Evolutionary conservation across 129 eudicot genomes (phyloP).

Genomic region (Apium graveolens): DNA sequence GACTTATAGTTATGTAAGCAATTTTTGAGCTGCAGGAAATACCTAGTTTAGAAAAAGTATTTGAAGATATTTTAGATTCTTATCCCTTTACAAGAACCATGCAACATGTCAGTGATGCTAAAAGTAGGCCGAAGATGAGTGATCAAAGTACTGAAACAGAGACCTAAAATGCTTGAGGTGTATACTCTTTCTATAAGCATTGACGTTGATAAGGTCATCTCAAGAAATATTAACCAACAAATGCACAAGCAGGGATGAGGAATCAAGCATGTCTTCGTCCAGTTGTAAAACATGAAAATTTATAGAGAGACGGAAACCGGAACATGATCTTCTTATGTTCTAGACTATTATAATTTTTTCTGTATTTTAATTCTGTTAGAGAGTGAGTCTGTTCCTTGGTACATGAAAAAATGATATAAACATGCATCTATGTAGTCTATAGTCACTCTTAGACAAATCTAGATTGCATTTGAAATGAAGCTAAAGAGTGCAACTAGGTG

Average conservation of each 20-base stretch:
- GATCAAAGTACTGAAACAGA: slow-evolving; percentile 53
- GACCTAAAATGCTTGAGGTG: slow-evolving; percentile 55
- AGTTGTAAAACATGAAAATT: not conserved
- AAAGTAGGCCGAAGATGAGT: slow-evolving; percentile 55
- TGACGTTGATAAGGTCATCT: slow-evolving; percentile 19
- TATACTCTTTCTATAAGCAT: slow-evolving; percentile 34
- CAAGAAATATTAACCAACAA: slow-evolving; percentile 9
- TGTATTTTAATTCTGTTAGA: too few species aligned
- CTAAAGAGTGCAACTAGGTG: too few species aligned
- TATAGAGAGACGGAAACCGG: too few species aligned
- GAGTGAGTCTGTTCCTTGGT: too few species aligned
- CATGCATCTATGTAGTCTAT: too few species aligned
- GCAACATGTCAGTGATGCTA: slow-evolving; percentile 60
- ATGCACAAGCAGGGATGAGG: slow-evolving; percentile 24
- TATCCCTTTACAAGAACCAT: slow-evolving; percentile 57
- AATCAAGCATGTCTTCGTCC: slow-evolving; percentile 21
- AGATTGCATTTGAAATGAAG: too few species aligned
- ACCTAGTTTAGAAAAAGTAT: slow-evolving; percentile 45
- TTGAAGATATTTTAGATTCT: slow-evolving; percentile 29
- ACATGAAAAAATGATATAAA: too few species aligned
- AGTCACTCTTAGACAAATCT: too few species aligned
- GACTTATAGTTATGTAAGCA: too few species aligned
- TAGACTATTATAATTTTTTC: too few species aligned
- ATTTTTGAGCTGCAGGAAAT: slow-evolving; percentile 31
- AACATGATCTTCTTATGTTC: not conserved